Percentiles rank a stretch among this genome's conserved stretches.
Conservation (phyloP, 495 filamentous ascomycete species). For the Achaetomiella virescens region DNA sequence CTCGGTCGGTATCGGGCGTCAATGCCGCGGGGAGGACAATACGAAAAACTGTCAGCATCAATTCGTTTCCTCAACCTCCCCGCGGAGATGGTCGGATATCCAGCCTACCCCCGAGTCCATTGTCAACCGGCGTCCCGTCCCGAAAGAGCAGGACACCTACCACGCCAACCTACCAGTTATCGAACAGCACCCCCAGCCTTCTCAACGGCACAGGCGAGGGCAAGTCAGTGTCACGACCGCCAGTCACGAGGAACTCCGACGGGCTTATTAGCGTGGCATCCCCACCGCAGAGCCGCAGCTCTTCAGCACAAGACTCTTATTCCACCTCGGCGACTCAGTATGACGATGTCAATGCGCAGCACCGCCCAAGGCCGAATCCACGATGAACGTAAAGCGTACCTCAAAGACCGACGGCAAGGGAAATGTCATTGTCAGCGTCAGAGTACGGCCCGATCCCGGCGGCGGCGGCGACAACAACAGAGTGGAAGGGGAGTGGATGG, state of each 20-base stretch:
- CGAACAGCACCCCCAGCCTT: conserved; percentile 61
- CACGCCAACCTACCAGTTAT: conserved; percentile 33
- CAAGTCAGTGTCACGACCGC: conserved; percentile 56
- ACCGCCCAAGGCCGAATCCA: conserved; percentile 34
- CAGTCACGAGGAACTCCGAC: conserved; percentile 58
- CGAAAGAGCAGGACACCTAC: conserved; percentile 39
- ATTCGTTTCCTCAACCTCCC: conserved; percentile 86
- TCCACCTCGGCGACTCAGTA: conserved; percentile 85
- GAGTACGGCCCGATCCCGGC: conserved; percentile 76
- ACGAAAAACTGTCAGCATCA: conserved; percentile 82
- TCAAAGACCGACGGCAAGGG: conserved; percentile 69
- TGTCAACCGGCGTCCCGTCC: conserved; percentile 42
- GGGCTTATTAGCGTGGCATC: conserved; percentile 66
- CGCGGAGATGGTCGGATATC: conserved; percentile 48
- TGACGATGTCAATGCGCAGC: conserved; percentile 57
- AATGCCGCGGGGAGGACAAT: conserved; percentile 57
- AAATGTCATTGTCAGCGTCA: conserved; percentile 92
- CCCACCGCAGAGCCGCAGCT: conserved; percentile 80
- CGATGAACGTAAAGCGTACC: conserved; percentile 35
- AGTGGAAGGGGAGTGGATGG: conserved; percentile 79
- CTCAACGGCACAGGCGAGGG: conserved; percentile 71
- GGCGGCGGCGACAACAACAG: conserved; percentile 53
- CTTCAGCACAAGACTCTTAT: conserved; percentile 83
- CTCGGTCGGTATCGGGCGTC: conserved; percentile 42
- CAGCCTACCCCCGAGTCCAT: conserved; percentile 55